A percentile compares a stretch with the other conserved stretches of the same genome.
phyloP scores from a whole-genome alignment of 208 protist species.

The Trypanosoma grayi region DNA sequence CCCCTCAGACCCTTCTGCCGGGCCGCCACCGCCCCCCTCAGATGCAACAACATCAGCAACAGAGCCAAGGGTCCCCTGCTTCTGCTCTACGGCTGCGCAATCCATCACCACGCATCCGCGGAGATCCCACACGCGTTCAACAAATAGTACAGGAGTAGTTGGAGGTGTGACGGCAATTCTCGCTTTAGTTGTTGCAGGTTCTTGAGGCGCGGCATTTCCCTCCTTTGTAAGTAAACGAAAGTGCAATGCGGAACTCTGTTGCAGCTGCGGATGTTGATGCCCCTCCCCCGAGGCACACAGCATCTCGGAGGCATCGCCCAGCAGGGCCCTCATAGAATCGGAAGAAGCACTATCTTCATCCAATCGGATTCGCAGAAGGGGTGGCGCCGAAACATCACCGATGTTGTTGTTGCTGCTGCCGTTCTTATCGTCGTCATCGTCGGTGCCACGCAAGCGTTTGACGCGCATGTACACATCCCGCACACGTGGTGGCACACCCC shows the following conservation, averaged over 20 bases:
- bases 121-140: slow-evolving; percentile 22
- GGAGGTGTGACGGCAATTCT: background rate
- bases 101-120: slow-evolving; percentile 23
- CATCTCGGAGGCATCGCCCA: too few species aligned
- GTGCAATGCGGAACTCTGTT: background rate
- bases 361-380: slow-evolving; percentile 13
- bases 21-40: background rate
- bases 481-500: background rate
- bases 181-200: background rate
- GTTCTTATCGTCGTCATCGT: background rate
- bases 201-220: background rate
- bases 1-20: background rate
- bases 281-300: background rate
- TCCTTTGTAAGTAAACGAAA: slow-evolving; percentile 11
- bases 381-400: too few species aligned
- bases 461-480: slow-evolving; percentile 18
- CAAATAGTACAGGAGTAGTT: slow-evolving; percentile 3
- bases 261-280: too few species aligned
- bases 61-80: too few species aligned
- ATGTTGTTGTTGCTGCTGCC: too few species aligned
- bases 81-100: background rate
- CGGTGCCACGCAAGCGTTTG: slow-evolving; percentile 2
- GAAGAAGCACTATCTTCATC: slow-evolving; percentile 5
- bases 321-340: background rate
- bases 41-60: background rate